These are phyloP conservation scores for Picea mariana DNA, from an alignment of 83 land plant genomes.

Conservation along the genomic window DNA sequence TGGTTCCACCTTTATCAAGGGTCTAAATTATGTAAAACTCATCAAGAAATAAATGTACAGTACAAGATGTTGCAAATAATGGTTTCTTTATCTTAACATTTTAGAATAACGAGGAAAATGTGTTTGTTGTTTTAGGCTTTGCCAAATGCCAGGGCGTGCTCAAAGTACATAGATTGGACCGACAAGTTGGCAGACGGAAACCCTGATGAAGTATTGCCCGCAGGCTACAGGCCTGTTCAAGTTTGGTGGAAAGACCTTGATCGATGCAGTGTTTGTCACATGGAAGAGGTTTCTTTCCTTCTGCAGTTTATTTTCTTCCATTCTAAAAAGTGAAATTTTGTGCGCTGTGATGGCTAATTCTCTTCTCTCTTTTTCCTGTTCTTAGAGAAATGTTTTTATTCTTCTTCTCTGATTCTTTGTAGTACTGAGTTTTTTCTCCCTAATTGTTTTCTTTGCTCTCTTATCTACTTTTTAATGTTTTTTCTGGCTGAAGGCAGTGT, in stretches of 20 bases:
- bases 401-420: no score
- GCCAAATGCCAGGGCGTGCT: slow-evolving; percentile 63
- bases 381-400: slow-evolving; percentile 10
- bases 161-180: slow-evolving; percentile 39
- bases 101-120: neutral
- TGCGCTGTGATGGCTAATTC: neutral
- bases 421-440: neutral
- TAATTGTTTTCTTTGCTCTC: slow-evolving; percentile 1
- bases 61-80: neutral
- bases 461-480: neutral
- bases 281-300: slow-evolving; percentile 76
- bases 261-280: slow-evolving; percentile 89
- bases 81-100: neutral
- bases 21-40: neutral
- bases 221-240: slow-evolving; percentile 80
- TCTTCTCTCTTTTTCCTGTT: neutral
- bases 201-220: slow-evolving; percentile 40
- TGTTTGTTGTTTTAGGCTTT: slow-evolving; percentile 41
- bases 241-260: slow-evolving; percentile 97
- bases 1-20: neutral
- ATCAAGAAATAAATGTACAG: neutral
- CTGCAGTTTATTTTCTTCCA: neutral
- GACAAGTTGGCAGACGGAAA: slow-evolving; percentile 37
- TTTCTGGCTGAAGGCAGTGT: neutral
- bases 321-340: neutral